A percentile compares a stretch with the other conserved stretches of the same genome.
phyloP scores from a whole-genome alignment of 1,139 yeast genomes.

The Yarrowia galli region DNA sequence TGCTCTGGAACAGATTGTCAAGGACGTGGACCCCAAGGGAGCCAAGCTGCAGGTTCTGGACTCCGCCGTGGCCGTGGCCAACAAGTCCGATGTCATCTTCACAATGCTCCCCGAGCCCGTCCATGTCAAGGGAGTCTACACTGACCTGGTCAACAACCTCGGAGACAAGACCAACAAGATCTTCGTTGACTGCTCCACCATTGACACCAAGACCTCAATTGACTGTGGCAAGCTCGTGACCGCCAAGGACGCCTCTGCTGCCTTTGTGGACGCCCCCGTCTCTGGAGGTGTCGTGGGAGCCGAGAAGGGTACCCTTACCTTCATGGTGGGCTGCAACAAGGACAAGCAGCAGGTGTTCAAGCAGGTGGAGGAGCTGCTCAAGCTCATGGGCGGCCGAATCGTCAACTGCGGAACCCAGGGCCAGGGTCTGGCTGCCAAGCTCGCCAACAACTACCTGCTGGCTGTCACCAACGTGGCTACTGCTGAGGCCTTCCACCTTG shows the following conservation, averaged over 20 bases:
- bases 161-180: conserved; percentile 40
- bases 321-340: conserved; percentile 58
- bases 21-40: conserved; percentile 43
- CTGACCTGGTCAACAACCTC: conserved; percentile 50
- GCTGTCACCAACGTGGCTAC: conserved; percentile 68
- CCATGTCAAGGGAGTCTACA: conserved; percentile 59
- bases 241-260: conserved; percentile 46
- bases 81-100: conserved; percentile 52
- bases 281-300: conserved; percentile 71
- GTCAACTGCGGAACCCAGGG: conserved; percentile 67
- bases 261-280: conserved; percentile 64
- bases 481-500: conserved; percentile 66
- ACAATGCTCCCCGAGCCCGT: conserved; percentile 69
- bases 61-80: conserved; percentile 55
- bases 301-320: conserved; percentile 61
- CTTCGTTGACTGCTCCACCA: conserved; percentile 62
- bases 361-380: conserved; percentile 49
- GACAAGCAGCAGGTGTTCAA: conserved; percentile 39
- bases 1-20: conserved; percentile 46
- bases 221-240: conserved; percentile 48
- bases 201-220: conserved; percentile 61
- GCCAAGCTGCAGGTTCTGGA: conserved; percentile 42
- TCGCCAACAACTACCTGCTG: conserved; percentile 64
- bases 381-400: conserved; percentile 61
- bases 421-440: conserved; percentile 65